These are phyloP conservation scores for Triticum timopheevii DNA, from an alignment of 176 grass and related monocot genomes.

Conservation along the genomic window DNA sequence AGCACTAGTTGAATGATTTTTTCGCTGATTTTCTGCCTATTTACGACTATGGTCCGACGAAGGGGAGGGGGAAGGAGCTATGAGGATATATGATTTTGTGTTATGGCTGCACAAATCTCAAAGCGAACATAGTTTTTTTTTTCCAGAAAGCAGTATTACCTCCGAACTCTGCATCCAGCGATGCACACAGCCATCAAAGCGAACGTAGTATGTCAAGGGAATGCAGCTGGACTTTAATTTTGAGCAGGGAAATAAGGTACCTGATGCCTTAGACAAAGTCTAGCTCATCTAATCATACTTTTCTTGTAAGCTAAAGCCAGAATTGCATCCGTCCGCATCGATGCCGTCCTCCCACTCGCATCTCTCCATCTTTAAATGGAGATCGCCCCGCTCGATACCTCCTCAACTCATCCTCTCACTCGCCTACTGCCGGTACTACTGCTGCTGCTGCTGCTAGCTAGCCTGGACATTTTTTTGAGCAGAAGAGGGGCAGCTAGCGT, in stretches of 20 bases:
- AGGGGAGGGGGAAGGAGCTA: not conserved
- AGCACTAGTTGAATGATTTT: not conserved
- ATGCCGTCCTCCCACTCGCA: slow-evolving; percentile 37
- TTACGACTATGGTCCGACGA: not conserved
- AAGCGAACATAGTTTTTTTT: no score
- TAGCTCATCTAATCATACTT: not conserved
- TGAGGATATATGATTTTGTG: not conserved
- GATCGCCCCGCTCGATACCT: not conserved
- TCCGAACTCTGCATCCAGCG: no score
- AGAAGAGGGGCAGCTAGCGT: not conserved
- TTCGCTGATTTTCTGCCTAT: not conserved
- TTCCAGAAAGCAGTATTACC: no score
- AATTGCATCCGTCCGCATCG: slow-evolving; percentile 53
- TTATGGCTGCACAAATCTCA: not conserved
- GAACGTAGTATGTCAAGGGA: no score
- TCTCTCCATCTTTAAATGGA: slow-evolving; percentile 49
- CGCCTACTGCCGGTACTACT: not conserved
- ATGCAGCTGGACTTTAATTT: no score
- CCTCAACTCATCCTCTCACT: not conserved
- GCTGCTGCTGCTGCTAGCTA: not conserved
- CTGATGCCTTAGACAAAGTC: not conserved
- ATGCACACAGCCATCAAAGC: no score
- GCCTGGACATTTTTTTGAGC: not conserved
- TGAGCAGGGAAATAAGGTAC: no score
- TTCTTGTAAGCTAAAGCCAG: not conserved